phyloP scores from a whole-genome alignment of 495 filamentous ascomycete genomes.

The Hamigera avellanea region DNA sequence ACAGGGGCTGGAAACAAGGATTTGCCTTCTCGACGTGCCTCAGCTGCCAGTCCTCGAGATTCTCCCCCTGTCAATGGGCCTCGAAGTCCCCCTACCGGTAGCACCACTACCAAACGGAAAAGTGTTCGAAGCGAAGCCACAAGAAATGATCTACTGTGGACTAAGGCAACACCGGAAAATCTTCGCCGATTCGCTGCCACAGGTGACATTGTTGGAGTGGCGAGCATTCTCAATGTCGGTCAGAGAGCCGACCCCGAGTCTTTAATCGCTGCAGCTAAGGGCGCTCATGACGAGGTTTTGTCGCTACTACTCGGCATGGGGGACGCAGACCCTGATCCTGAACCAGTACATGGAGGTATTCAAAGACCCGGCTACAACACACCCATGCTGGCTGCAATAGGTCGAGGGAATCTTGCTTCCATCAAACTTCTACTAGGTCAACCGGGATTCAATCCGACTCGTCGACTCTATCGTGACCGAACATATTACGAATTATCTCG shows the following conservation, averaged over 20 bases:
- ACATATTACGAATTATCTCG: constrained; percentile 79
- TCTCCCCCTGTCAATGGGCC: constrained; percentile 38
- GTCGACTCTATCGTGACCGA: constrained; percentile 50
- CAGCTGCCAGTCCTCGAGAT: constrained; percentile 56
- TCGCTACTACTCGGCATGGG: constrained; percentile 77
- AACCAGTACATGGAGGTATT: constrained; percentile 36
- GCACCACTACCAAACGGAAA: constrained; percentile 33
- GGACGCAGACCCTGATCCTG: constrained; percentile 66
- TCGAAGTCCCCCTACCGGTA: constrained; percentile 36
- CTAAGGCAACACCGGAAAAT: constrained; percentile 53
- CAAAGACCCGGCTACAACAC: constrained; percentile 53
- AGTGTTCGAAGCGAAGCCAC: constrained; percentile 48
- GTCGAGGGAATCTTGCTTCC: constrained; percentile 74
- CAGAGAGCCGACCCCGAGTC: constrained; percentile 73
- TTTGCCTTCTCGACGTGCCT: constrained; percentile 51
- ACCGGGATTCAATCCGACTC: constrained; percentile 65
- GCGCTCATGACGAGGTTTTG: constrained; percentile 78
- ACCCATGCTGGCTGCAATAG: constrained; percentile 89
- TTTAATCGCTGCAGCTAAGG: constrained; percentile 82
- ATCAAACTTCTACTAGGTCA: constrained; percentile 71
- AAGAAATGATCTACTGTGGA: constrained; percentile 50
- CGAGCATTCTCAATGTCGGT: constrained; percentile 63
- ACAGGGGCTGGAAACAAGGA: constrained; percentile 39
- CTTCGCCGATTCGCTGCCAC: constrained; percentile 69
- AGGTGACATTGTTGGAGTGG: constrained; percentile 71